These are phyloP conservation scores for Xylaria sp. DNA, from an alignment of 2,329 filamentous ascomycete species.

Conservation along the genomic window DNA sequence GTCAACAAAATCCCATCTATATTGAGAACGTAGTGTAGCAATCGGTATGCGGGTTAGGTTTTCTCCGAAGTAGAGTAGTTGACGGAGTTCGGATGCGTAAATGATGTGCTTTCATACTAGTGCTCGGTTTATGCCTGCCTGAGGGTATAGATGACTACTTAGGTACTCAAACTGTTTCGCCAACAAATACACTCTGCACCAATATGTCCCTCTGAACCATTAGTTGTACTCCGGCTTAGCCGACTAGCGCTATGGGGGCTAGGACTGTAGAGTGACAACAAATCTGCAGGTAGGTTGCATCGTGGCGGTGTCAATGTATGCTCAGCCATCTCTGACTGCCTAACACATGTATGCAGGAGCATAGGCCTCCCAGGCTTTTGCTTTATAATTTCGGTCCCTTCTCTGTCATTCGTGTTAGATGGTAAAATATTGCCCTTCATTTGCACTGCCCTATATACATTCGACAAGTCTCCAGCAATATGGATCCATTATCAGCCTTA, in stretches of 20 bases:
- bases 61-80: neutral
- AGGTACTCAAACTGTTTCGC: constrained; percentile 22
- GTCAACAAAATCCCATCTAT: constrained; percentile 57
- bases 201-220: constrained; percentile 21
- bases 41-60: constrained; percentile 49
- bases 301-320: neutral
- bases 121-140: constrained; percentile 49
- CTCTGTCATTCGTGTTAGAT: neutral
- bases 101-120: constrained; percentile 57
- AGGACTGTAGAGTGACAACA: too few relatives aligned
- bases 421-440: neutral
- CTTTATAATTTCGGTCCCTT: neutral
- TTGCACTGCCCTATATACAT: neutral
- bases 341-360: neutral
- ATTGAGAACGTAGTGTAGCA: constrained; percentile 59
- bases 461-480: neutral
- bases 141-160: constrained; percentile 30
- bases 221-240: constrained; percentile 15
- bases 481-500: neutral
- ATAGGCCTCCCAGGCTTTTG: neutral
- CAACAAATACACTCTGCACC: constrained; percentile 16
- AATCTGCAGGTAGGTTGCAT: neutral
- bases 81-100: constrained; percentile 45
- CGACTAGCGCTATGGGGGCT: too few relatives aligned
- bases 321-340: neutral